phyloP scores from a whole-genome alignment of 345 rosid genomes.

The Salix suchowensis region DNA sequence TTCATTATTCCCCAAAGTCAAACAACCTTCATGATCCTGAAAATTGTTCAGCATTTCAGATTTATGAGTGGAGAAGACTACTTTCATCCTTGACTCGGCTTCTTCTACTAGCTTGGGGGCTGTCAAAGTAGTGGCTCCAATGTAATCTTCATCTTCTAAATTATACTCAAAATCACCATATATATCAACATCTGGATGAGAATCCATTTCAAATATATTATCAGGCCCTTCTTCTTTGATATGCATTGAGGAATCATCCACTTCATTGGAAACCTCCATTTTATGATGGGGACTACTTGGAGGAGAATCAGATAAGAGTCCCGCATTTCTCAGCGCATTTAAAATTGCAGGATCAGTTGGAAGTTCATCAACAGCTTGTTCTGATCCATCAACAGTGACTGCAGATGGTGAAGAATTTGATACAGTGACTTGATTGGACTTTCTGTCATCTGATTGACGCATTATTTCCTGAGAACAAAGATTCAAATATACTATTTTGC shows the following conservation, averaged over 20 bases:
- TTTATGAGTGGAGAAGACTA: slow-evolving; percentile 54
- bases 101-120: slow-evolving; percentile 46
- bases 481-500: slow-evolving; percentile 82
- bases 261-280: slow-evolving; percentile 29
- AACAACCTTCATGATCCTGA: slow-evolving; percentile 26
- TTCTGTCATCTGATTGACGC: slow-evolving; percentile 45
- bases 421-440: slow-evolving; percentile 26
- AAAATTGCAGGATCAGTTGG: slow-evolving; percentile 42
- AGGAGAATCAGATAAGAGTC: slow-evolving; percentile 92
- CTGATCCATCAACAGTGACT: slow-evolving; percentile 25
- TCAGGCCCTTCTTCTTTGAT: slow-evolving; percentile 48
- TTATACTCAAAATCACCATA: slow-evolving; percentile 86
- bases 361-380: slow-evolving; percentile 31
- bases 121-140: slow-evolving; percentile 51
- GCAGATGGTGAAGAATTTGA: slow-evolving; percentile 32
- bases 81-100: slow-evolving; percentile 57
- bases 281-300: slow-evolving; percentile 60
- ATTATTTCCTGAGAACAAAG: slow-evolving; percentile 84
- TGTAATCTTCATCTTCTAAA: slow-evolving; percentile 74
- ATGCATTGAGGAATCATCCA: slow-evolving; percentile 29
- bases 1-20: slow-evolving; percentile 29
- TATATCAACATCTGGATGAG: slow-evolving; percentile 62
- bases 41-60: slow-evolving; percentile 34
- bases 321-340: slow-evolving; percentile 76
- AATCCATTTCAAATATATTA: slow-evolving; percentile 59